Evolutionary conservation across 2,329 filamentous ascomycete genomes (phyloP).

Genomic region (Claviceps pazoutovae): DNA sequence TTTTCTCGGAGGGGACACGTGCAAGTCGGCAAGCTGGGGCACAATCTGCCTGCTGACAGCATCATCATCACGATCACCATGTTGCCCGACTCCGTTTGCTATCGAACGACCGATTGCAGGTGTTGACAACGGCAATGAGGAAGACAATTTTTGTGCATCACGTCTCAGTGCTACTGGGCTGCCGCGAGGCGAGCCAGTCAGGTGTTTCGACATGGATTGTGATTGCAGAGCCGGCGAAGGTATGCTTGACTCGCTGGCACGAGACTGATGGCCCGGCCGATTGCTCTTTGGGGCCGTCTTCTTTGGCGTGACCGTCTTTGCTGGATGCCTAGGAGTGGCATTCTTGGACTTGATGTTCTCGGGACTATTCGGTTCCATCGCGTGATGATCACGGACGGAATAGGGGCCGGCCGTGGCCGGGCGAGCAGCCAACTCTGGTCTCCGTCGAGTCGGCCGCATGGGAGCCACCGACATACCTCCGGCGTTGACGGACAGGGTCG

Average conservation of each 20-base stretch:
- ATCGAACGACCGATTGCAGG: conserved; percentile 29
- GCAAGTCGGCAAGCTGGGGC: conserved; percentile 29
- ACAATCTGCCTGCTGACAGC: conserved; percentile 39
- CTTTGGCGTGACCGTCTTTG: conserved; percentile 35
- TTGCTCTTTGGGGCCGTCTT: conserved; percentile 29
- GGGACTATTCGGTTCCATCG: conserved; percentile 27
- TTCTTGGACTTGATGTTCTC: conserved; percentile 31
- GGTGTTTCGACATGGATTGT: conserved; percentile 15
- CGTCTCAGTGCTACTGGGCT: conserved; percentile 27
- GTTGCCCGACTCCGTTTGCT: conserved; percentile 31
- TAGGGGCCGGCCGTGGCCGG: conserved; percentile 54
- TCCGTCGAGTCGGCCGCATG: conserved; percentile 44
- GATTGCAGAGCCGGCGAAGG: conserved; percentile 27
- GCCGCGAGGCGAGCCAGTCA: conserved; percentile 27
- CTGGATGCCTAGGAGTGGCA: conserved; percentile 31
- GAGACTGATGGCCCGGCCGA: conserved; percentile 33
- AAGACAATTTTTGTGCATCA: conserved; percentile 12
- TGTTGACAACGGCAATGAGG: background rate
- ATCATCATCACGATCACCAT: background rate
- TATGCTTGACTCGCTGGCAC: conserved; percentile 36
- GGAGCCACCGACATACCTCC: conserved; percentile 50
- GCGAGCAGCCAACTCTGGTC: conserved; percentile 42
- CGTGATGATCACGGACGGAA: conserved; percentile 40
- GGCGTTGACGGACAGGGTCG: conserved; percentile 30
- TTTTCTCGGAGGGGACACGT: conserved; percentile 17